phyloP scores from a whole-genome alignment of 441 rosid species.

The California macrophylla region DNA sequence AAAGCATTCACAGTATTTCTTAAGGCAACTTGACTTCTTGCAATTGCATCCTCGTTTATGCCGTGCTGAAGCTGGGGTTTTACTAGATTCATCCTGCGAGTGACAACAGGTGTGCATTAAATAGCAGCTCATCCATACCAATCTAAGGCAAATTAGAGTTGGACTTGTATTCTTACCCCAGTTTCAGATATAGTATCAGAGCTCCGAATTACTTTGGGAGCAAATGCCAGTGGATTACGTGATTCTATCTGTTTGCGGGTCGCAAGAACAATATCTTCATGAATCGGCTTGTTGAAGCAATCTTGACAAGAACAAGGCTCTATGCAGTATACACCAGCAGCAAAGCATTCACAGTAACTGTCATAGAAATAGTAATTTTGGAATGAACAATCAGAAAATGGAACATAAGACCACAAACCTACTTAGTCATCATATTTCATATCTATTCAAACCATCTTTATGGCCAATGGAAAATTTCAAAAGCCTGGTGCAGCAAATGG shows the following conservation, averaged over 20 bases:
- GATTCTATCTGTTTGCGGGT: conserved; percentile 97
- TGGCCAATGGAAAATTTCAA: not conserved
- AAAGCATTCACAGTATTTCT: conserved; percentile 97
- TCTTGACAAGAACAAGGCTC: conserved; percentile 97
- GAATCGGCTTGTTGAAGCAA: conserved; percentile 92
- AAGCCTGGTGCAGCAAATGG: not conserved
- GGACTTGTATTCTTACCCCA: conserved; percentile 39
- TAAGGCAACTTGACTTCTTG: conserved; percentile 92
- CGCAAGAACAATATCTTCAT: conserved; percentile 90
- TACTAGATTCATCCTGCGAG: conserved; percentile 69
- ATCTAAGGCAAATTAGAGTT: not conserved
- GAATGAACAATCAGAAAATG: not conserved
- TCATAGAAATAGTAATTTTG: conserved; percentile 13
- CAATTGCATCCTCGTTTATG: conserved; percentile 99
- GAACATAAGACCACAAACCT: not conserved
- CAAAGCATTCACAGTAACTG: conserved; percentile 99
- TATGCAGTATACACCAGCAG: conserved; percentile 95
- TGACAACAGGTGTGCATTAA: conserved; percentile 9
- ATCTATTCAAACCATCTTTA: not conserved
- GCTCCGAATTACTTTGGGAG: conserved; percentile 83
- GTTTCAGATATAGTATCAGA: conserved; percentile 49
- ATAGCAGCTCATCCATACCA: conserved; percentile 1
- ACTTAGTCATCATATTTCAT: not conserved
- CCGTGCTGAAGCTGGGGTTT: conserved; percentile 94
- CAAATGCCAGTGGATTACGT: conserved; percentile 96